Base-by-base conservation (phyloP, 805 yeast species). In the Barnettozyma sp. region DNA sequence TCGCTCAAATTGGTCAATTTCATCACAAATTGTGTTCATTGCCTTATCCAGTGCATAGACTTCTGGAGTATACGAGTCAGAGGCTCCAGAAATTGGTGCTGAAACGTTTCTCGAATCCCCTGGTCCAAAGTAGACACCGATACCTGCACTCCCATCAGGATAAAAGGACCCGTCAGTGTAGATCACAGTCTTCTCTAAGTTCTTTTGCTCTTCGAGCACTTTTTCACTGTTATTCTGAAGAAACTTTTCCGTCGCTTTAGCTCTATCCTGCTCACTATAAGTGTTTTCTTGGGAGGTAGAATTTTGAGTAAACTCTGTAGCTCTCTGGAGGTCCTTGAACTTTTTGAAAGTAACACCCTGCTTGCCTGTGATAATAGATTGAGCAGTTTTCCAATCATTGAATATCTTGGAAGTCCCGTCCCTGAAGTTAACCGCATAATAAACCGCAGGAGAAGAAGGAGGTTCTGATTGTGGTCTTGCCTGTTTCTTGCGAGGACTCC, bases 31-130 rank as follows among this genome's bases (percentile, higher is more conserved):
- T 6, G 50, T 45, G 6, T 54, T 52, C 39, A 82, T 51, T 0
- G 92, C 94, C 22, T 63, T 64, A 5, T 59, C 51, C 14, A 82
- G 66, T 0, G 94, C 96, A 11, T 62, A 55, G 9, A 87, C 67
- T 56, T 88, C 97, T 1, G 94, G 92, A 26, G 84, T 60, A 45
- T 83, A 87, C 48, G 86, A 87, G 2, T 95, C 84, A 22, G 78
- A 86, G 4, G 49, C 50, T 3, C 53, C 55, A 2, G 63, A 66
- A 2, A 85, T 60, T 0, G 79, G 73, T 5, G 65, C 73, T 0
- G 79, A 63, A 8, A 65, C 59, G 52, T 82, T 82, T 30, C 81
- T 56, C 2, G 65, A 40, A 48, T 78, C 81, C 23, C 56, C 49
- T 0, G 46, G 59, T 0, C 86, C 88, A 54, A 70, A 84, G 53